Evolutionary conservation across 306 rosid genomes (phyloP), one percentile per base, ranked within the genome.

Genomic region (Casuarina glauca): DNA sequence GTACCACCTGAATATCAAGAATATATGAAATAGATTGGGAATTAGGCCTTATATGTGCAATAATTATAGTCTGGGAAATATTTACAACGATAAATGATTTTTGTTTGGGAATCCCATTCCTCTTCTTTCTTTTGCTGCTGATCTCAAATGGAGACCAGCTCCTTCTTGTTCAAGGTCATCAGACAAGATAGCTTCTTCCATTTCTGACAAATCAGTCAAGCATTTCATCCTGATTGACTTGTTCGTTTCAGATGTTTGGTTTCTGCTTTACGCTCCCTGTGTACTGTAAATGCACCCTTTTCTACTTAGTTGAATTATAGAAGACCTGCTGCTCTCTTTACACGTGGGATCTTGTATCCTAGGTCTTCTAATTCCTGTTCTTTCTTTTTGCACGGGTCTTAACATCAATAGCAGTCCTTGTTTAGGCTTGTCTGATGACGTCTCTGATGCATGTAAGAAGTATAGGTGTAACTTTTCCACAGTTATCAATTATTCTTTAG

Each of bases 161-260:
- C 38, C 39, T 57, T 19, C 20, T 26, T 8, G 63, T 57, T 57
- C 63, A 57, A 11, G 35, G 36, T 57, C 63, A 20, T 9, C 13
- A 20, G 64, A 58, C 36, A 32, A 58, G 64, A 58, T 26, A 55
- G 54, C 10, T 13, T 45, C 80, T 45, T 32, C 13, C 6, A 26
- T 67, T 67, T 39, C 75, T 54, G 49, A 44, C 70, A 78, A 70
- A 67, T 50, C 48, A 55, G 20, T 69, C 32, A 16, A 15, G 32
- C 53, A 26, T 36, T 41, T 51, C 17, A 53, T 53, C 42, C 32
- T 26, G 9, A 17, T 26, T n/a, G 17, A 1, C 9, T 54, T 9
- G 17, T 54, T 17, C n/a, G n/a, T n/a, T 5, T 48, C 32, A n/a
- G 17, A 4, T 19, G 4, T 54, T 54, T n/a, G 32, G n/a, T 54